phyloP scores from a whole-genome alignment of 1,284 basidiomycete genomes.

The Trichosporon sp. region DNA sequence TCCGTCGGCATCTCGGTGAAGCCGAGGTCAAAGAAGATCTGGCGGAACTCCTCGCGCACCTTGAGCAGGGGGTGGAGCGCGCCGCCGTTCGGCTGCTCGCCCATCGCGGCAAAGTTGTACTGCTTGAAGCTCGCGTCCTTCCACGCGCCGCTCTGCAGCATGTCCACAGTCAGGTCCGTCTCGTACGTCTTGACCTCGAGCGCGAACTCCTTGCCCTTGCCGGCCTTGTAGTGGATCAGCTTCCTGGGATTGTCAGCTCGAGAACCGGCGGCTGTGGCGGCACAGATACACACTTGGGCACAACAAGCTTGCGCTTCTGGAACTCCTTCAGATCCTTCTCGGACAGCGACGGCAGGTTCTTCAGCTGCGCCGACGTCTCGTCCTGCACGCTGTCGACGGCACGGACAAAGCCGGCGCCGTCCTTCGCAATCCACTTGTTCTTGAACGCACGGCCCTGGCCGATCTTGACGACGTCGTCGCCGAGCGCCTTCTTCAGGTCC shows the following conservation, averaged over 20 bases:
- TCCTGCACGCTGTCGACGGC: slow-evolving; percentile 64
- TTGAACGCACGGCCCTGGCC: slow-evolving; percentile 96
- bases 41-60: slow-evolving; percentile 95
- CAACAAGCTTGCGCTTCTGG: slow-evolving; percentile 79
- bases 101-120: slow-evolving; percentile 98
- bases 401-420: slow-evolving; percentile 80
- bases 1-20: slow-evolving; percentile 99
- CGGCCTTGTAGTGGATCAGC: slow-evolving; percentile 86
- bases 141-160: slow-evolving; percentile 85
- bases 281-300: not conserved
- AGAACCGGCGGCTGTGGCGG: slow-evolving; percentile 12
- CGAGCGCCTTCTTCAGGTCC: slow-evolving; percentile 62
- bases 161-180: slow-evolving; percentile 93
- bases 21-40: slow-evolving; percentile 99
- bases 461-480: slow-evolving; percentile 75
- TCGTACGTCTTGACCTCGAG: slow-evolving; percentile 94
- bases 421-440: slow-evolving; percentile 93
- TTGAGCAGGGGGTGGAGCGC: slow-evolving; percentile 95
- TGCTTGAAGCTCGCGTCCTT: slow-evolving; percentile 90
- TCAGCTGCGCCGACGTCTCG: slow-evolving; percentile 67
- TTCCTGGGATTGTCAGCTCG: slow-evolving; percentile 60
- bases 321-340: slow-evolving; percentile 72
- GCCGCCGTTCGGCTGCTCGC: slow-evolving; percentile 79
- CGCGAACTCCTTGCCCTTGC: slow-evolving; percentile 82
- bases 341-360: slow-evolving; percentile 63